These are phyloP conservation scores for Cercospora sojina DNA, from an alignment of 2,329 filamentous ascomycete species.

Conservation along the genomic window DNA sequence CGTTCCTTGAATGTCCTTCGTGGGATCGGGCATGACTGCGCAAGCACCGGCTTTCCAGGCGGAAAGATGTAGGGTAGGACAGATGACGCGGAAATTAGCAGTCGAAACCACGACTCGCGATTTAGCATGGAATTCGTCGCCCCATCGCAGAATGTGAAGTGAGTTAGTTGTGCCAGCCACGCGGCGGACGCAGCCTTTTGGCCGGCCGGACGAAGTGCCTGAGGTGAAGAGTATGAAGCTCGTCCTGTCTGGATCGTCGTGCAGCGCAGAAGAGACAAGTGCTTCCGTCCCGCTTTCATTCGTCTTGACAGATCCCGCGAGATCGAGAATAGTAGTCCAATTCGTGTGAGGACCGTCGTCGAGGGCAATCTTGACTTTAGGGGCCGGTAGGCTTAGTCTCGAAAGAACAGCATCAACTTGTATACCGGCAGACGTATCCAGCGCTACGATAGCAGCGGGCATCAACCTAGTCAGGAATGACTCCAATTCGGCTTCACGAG, in stretches of 20 bases:
- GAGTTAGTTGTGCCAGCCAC: constrained; percentile 9
- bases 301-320: neutral
- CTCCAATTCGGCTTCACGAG: constrained; percentile 19
- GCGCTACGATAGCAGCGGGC: constrained; percentile 20
- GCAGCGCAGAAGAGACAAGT: constrained; percentile 8
- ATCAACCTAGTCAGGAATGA: constrained; percentile 13
- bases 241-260: constrained; percentile 16
- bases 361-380: constrained; percentile 19
- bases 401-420: constrained; percentile 11
- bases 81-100: constrained; percentile 27
- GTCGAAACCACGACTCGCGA: constrained; percentile 2
- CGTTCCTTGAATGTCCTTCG: constrained; percentile 3
- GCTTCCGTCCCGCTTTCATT: neutral
- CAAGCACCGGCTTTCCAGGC: constrained; percentile 22
- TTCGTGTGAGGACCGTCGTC: neutral
- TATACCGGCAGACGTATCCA: constrained; percentile 6
- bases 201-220: constrained; percentile 22
- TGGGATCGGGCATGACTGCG: constrained; percentile 21
- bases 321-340: constrained; percentile 7
- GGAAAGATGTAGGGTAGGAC: constrained; percentile 13
- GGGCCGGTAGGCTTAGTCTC: neutral
- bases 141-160: constrained; percentile 6
- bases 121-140: neutral
- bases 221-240: constrained; percentile 22
- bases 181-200: constrained; percentile 22